Conservation (phyloP, 2,329 filamentous ascomycete genomes). For the Corynespora cassiicola region DNA sequence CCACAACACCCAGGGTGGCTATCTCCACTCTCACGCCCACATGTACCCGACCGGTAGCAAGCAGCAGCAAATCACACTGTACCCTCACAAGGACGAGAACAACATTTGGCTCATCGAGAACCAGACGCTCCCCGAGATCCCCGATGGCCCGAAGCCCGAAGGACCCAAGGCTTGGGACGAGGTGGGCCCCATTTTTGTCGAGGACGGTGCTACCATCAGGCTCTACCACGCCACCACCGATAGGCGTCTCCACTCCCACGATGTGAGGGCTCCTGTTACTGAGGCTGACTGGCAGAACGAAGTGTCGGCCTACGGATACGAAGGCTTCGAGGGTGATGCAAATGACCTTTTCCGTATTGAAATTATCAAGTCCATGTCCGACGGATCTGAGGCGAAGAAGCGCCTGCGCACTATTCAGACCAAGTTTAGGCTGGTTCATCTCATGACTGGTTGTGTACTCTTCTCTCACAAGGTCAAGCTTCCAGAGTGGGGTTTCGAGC, state of each 20-base stretch:
- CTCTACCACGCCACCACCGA: conserved; percentile 85
- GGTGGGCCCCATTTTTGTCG: conserved; percentile 71
- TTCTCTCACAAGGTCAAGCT: conserved; percentile 99
- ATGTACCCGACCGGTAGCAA: conserved; percentile 99
- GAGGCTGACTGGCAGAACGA: conserved; percentile 83
- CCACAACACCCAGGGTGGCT: conserved; percentile 96
- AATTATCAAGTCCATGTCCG: conserved; percentile 89
- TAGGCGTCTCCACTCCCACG: conserved; percentile 93
- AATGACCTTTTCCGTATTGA: conserved; percentile 96
- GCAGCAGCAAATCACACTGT: conserved; percentile 97
- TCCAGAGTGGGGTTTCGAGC: conserved; percentile 96
- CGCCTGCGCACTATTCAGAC: conserved; percentile 92
- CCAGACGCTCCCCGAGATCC: conserved; percentile 85
- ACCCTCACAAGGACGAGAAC: conserved; percentile 99
- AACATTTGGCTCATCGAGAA: conserved; percentile 96
- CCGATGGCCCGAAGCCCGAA: conserved; percentile 77
- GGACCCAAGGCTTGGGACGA: conserved; percentile 86
- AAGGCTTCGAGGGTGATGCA: conserved; percentile 94
- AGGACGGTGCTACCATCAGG: conserved; percentile 80
- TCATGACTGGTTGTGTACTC: conserved; percentile 95
- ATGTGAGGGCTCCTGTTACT: conserved; percentile 69
- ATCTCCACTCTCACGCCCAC: conserved; percentile 93
- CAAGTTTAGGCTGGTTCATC: conserved; percentile 92
- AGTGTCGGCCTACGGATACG: conserved; percentile 95
- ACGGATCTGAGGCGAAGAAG: conserved; percentile 78